Evolutionary conservation across 2,329 filamentous ascomycete species (phyloP), one percentile per base, ranked within the genome.

Genomic region (Aspergillus ibericus): DNA sequence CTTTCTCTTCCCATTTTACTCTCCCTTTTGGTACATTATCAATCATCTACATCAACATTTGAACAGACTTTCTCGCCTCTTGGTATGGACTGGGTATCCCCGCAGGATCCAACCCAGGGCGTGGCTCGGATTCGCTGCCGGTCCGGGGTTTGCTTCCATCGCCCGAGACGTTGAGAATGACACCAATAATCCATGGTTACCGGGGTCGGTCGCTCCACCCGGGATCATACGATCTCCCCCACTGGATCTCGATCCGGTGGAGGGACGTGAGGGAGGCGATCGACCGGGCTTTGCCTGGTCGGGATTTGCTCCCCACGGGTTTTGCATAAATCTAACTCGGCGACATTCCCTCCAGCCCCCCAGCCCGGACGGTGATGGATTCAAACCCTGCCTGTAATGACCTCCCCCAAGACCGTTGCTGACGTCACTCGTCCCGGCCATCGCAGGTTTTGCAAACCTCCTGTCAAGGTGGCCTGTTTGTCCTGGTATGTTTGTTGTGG

Each of bases 391-490:
- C 22, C 22, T 25, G 22, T 27, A 25, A 53, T 53, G 51, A 36
- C 13, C 13, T 32, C 20, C 12, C 35, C 35, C 27, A 53, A 53
- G 13, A 53, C 51, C 5, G 20, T 53, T 13, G 9, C 16, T 7
- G 51, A 53, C 27, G 36, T 32, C 38, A 34, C 51, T n/a, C 51
- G 51, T 15, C 51, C 51, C 5, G 51, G 51, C 12, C 51, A 53
- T 44, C 51, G 51, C 25, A 44, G 38, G 20, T 56, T 61, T 34
- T 56, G 53, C 40, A 59, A 66, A 22, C 81, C 80, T 50, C 81
- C 81, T 1, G 80, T 82, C 27, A 83, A 82, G 67, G 73, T 80
- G 52, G 81, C 81, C 20, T 82, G 81, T 63, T 73, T 82, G 57
- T 76, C 80, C 54, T 82, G 80, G 80, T 82, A 76, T 59, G 77